These are phyloP conservation scores for Circinella minor DNA, from an alignment of 371 early-diverging fungal genomes.

Conservation along the genomic window DNA sequence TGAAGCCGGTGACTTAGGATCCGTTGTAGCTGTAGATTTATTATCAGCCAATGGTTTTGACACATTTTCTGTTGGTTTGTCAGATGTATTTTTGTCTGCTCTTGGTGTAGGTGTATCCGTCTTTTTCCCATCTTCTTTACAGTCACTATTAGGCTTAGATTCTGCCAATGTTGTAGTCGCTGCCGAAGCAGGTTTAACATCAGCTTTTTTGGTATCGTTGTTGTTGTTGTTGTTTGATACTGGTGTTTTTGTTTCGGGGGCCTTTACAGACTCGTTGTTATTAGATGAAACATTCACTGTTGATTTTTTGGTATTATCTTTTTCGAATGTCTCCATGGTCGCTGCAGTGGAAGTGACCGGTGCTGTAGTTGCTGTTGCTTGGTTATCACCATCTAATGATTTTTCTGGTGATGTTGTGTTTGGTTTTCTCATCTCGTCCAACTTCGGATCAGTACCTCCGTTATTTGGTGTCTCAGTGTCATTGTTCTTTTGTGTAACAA, in stretches of 20 bases:
- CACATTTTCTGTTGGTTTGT: not conserved
- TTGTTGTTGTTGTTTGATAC: not conserved
- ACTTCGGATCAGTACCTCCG: not conserved
- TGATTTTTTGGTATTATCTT: too few relatives aligned
- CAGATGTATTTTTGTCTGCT: not conserved
- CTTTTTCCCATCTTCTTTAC: not conserved
- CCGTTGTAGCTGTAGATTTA: not conserved
- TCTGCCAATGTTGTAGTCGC: not conserved
- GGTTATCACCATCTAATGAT: too few relatives aligned
- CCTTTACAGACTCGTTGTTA: too few relatives aligned
- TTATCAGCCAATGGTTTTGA: not conserved
- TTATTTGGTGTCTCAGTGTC: not conserved
- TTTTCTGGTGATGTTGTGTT: too few relatives aligned
- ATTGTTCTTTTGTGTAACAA: slow-evolving; percentile 29
- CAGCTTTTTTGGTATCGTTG: not conserved
- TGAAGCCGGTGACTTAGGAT: not conserved
- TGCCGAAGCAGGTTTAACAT: not conserved
- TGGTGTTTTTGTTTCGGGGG: not conserved
- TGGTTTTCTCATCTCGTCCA: not conserved
- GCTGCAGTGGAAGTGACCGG: too few relatives aligned
- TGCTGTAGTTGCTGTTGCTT: too few relatives aligned
- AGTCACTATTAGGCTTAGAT: not conserved
- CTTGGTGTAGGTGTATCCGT: not conserved
- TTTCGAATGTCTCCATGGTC: too few relatives aligned
- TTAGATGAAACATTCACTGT: too few relatives aligned